A percentile compares a stretch with the other conserved stretches of the same genome.
phyloP scores from a whole-genome alignment of 352 stramenopile species.

The Phytopythium boreale region DNA sequence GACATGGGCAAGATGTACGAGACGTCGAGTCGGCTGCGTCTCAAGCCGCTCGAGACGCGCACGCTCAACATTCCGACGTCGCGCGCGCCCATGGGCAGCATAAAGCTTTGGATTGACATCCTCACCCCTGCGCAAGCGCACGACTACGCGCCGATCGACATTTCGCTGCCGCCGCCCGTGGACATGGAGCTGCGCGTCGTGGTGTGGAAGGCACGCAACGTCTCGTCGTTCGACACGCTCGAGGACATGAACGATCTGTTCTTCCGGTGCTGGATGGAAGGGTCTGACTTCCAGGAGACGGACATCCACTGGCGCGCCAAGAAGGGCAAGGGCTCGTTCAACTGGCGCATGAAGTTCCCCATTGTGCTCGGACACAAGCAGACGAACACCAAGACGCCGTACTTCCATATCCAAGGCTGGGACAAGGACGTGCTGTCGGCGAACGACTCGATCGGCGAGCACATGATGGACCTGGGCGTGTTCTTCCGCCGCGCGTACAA shows the following conservation, averaged over 20 bases:
- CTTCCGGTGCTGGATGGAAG: slow-evolving; percentile 88
- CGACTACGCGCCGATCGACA: slow-evolving; percentile 81
- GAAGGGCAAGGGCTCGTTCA: slow-evolving; percentile 92
- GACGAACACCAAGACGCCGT: slow-evolving; percentile 88
- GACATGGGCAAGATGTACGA: slow-evolving; percentile 84
- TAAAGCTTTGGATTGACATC: slow-evolving; percentile 92
- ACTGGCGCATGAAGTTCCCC: slow-evolving; percentile 94
- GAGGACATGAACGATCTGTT: slow-evolving; percentile 94
- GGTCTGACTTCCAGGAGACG: slow-evolving; percentile 77
- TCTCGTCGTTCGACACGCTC: slow-evolving; percentile 78
- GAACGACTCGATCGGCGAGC: slow-evolving; percentile 90
- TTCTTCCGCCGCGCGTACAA: slow-evolving; percentile 84
- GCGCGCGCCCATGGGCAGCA: slow-evolving; percentile 74
- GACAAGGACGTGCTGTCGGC: slow-evolving; percentile 92
- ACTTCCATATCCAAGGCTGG: slow-evolving; percentile 93
- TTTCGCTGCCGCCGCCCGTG: slow-evolving; percentile 74
- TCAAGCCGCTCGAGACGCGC: slow-evolving; percentile 82
- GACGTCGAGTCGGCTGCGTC: slow-evolving; percentile 54
- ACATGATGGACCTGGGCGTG: slow-evolving; percentile 69
- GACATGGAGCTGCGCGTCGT: slow-evolving; percentile 92
- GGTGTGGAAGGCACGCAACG: slow-evolving; percentile 91
- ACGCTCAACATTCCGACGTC: slow-evolving; percentile 86
- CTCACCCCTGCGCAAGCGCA: slow-evolving; percentile 69
- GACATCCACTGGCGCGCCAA: slow-evolving; percentile 95
- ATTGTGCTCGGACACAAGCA: slow-evolving; percentile 86